phyloP scores from a whole-genome alignment of 306 rosid species.

The Vigna radiata region DNA sequence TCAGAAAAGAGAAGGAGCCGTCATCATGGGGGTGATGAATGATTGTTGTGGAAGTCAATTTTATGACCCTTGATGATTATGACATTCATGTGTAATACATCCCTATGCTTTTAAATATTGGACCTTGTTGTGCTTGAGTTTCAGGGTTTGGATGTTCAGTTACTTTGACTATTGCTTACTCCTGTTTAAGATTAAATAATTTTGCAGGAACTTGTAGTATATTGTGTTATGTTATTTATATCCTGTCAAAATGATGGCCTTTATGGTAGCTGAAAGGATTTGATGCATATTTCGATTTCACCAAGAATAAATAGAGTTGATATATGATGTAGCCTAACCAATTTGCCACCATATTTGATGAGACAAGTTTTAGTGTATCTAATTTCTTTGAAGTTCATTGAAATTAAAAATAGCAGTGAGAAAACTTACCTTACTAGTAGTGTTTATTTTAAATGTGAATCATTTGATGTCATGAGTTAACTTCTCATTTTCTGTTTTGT shows the following conservation, averaged over 20 bases:
- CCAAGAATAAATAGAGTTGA: too few species aligned
- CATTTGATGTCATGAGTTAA: too few species aligned
- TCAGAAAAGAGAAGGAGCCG: conserved; percentile 70
- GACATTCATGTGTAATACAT: conserved; percentile 5
- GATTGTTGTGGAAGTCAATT: conserved; percentile 18
- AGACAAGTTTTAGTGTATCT: too few species aligned
- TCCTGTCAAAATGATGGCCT: too few species aligned
- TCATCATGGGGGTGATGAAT: conserved; percentile 53
- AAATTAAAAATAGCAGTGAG: too few species aligned
- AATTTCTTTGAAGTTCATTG: too few species aligned
- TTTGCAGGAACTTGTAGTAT: not conserved
- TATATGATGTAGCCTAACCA: too few species aligned
- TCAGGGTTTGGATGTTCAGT: conserved; percentile 22
- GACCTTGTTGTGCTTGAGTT: conserved; percentile 5
- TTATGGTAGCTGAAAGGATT: not conserved
- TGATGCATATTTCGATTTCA: not conserved
- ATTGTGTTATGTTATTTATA: conserved; percentile 1
- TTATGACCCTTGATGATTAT: not conserved
- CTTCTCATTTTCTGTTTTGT: too few species aligned
- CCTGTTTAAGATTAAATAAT: not conserved
- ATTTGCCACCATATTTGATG: too few species aligned
- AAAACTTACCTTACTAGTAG: too few species aligned
- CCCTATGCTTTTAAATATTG: conserved; percentile 3
- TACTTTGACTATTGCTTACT: conserved; percentile 9
- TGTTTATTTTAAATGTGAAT: too few species aligned